Evolutionary conservation across 148 eudicot genomes (phyloP).

Genomic region (Polygonum aviculare): DNA sequence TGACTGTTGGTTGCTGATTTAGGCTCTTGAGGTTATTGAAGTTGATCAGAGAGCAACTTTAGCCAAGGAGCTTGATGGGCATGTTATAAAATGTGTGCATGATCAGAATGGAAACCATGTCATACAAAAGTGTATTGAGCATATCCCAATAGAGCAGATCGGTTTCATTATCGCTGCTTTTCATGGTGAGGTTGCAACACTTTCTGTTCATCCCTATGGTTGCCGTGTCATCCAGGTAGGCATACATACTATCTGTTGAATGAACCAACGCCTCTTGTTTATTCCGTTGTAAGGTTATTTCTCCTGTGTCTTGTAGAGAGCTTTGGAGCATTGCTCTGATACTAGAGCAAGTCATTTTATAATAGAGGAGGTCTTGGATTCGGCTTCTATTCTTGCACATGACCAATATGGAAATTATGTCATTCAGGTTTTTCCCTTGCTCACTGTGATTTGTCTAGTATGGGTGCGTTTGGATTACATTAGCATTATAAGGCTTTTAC

Average conservation of each 20-base stretch:
- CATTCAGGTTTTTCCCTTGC: constrained; percentile 42
- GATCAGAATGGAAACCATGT: constrained; percentile 98
- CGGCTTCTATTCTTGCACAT: constrained; percentile 57
- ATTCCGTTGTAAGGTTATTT: not conserved
- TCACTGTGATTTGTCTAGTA: not conserved
- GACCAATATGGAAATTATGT: constrained; percentile 93
- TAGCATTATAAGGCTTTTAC: too few species aligned
- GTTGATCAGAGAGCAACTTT: constrained; percentile 68
- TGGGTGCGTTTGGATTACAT: too few species aligned
- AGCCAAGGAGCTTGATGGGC: constrained; percentile 73
- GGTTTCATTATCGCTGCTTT: constrained; percentile 64
- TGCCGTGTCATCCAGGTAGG: constrained; percentile 91
- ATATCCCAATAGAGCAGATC: constrained; percentile 52
- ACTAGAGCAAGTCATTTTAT: constrained; percentile 40
- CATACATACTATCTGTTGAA: not conserved
- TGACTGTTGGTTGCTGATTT: constrained; percentile 7
- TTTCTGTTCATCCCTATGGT: constrained; percentile 91
- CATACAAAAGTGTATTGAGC: constrained; percentile 83
- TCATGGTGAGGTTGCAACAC: constrained; percentile 52
- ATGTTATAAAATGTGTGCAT: constrained; percentile 70
- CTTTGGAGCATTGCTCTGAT: constrained; percentile 74
- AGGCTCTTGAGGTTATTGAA: constrained; percentile 93
- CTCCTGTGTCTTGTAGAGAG: constrained; percentile 36
- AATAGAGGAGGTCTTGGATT: constrained; percentile 70
- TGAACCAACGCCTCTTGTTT: not conserved